These are phyloP conservation scores for Perkinsus chesapeaki DNA, from an alignment of 169 alveolate species.

Conservation along the genomic window DNA sequence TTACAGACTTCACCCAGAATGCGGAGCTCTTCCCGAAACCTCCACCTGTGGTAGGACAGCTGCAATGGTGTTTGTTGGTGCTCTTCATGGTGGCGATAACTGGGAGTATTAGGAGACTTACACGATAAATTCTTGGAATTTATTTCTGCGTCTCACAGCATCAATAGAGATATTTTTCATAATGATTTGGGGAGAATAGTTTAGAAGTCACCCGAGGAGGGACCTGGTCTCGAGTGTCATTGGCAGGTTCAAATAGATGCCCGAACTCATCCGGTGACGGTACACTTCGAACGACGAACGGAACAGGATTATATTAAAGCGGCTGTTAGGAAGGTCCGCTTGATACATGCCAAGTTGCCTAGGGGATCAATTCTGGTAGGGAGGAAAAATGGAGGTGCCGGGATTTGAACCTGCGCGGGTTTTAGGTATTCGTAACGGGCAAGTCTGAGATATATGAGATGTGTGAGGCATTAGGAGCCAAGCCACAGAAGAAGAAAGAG, in stretches of 20 bases:
- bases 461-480: background rate
- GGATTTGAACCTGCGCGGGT: background rate
- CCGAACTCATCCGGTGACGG: conserved; percentile 77
- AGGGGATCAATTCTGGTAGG: conserved; percentile 96
- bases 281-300: conserved; percentile 73
- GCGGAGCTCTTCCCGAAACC: conserved; percentile 67
- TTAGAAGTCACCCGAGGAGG: conserved; percentile 10
- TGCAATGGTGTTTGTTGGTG: conserved; percentile 34
- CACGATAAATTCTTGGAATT: conserved; percentile 42
- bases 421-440: background rate
- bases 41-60: conserved; percentile 47
- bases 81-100: conserved; percentile 39
- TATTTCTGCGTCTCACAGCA: conserved; percentile 28
- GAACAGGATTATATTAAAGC: conserved; percentile 72
- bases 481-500: conserved; percentile 22
- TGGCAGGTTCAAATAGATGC: conserved; percentile 69
- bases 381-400: conserved; percentile 84
- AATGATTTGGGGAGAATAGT: conserved; percentile 39
- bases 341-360: conserved; percentile 75
- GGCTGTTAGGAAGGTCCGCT: conserved; percentile 64
- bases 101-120: conserved; percentile 33
- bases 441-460: background rate
- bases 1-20: conserved; percentile 81
- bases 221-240: background rate
- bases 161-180: conserved; percentile 45